Conservation (phyloP, 768 basidiomycete species). For the Mycena latifolia region DNA sequence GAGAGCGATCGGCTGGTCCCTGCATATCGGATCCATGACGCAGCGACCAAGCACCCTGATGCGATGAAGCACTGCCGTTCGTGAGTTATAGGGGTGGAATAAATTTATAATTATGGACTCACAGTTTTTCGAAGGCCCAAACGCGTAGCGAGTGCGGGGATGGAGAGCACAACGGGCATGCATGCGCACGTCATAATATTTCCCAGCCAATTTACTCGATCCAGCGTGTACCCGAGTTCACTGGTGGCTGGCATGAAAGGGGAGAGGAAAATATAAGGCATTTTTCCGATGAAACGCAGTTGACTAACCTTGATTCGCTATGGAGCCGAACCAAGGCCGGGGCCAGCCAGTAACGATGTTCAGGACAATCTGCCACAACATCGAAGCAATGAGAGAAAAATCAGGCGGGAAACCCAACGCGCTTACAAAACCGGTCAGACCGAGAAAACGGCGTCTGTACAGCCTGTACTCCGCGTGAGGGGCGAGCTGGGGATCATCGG, state of each 20-base stretch:
- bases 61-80: constrained; percentile 71
- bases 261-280: background rate
- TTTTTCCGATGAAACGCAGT: too few species aligned
- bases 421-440: constrained; percentile 15
- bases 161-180: constrained; percentile 68
- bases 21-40: constrained; percentile 83
- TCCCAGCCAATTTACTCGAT: constrained; percentile 84
- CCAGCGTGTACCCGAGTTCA: constrained; percentile 74
- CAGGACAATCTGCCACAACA: constrained; percentile 66
- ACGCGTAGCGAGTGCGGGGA: constrained; percentile 68
- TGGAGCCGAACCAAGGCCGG: constrained; percentile 88
- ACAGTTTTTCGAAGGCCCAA: constrained; percentile 72
- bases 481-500: background rate
- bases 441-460: constrained; percentile 19
- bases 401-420: background rate
- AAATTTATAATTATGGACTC: background rate
- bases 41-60: constrained; percentile 63
- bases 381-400: background rate
- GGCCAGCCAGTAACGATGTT: constrained; percentile 74
- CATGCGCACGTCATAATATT: constrained; percentile 74
- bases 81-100: too few species aligned
- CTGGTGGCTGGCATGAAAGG: constrained; percentile 65
- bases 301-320: constrained; percentile 70
- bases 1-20: constrained; percentile 69
- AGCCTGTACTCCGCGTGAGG: constrained; percentile 5